Percentiles rank a stretch among this genome's conserved stretches.
Conservation (phyloP, 2,329 filamentous ascomycete species). For the Colletotrichum falcatum region DNA sequence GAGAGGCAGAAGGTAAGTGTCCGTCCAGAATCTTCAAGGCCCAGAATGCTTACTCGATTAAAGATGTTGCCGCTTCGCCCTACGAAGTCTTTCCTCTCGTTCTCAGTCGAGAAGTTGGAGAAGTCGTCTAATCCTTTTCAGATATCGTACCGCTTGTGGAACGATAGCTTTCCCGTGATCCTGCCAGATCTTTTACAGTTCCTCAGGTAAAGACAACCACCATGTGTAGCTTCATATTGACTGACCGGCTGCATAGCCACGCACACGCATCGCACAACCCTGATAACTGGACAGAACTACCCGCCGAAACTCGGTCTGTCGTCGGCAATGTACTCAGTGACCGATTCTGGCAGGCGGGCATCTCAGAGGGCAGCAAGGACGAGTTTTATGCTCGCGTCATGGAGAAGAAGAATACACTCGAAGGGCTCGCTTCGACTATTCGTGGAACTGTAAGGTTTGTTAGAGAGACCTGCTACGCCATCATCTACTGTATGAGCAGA, state of each 20-base stretch:
- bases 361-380: slow-evolving; percentile 94
- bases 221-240: background rate
- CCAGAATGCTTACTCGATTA: slow-evolving; percentile 12
- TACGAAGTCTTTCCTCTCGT: slow-evolving; percentile 92
- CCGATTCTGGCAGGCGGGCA: slow-evolving; percentile 98
- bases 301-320: slow-evolving; percentile 79
- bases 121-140: slow-evolving; percentile 79
- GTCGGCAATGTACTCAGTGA: slow-evolving; percentile 90
- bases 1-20: slow-evolving; percentile 73
- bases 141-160: slow-evolving; percentile 85
- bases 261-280: slow-evolving; percentile 93
- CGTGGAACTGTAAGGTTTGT: slow-evolving; percentile 90
- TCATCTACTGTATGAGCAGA: slow-evolving; percentile 92
- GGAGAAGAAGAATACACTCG: slow-evolving; percentile 87
- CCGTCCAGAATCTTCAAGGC: background rate
- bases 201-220: slow-evolving; percentile 67
- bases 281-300: slow-evolving; percentile 82
- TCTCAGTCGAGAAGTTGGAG: slow-evolving; percentile 89
- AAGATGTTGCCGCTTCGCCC: slow-evolving; percentile 82
- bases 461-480: slow-evolving; percentile 92
- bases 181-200: slow-evolving; percentile 89
- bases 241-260: slow-evolving; percentile 63
- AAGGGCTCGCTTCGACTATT: slow-evolving; percentile 94
- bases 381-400: slow-evolving; percentile 95
- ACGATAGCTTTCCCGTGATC: slow-evolving; percentile 82